Evolutionary conservation across 2,329 filamentous ascomycete genomes (phyloP).

Genomic region (Salinomyces thailandicus): DNA sequence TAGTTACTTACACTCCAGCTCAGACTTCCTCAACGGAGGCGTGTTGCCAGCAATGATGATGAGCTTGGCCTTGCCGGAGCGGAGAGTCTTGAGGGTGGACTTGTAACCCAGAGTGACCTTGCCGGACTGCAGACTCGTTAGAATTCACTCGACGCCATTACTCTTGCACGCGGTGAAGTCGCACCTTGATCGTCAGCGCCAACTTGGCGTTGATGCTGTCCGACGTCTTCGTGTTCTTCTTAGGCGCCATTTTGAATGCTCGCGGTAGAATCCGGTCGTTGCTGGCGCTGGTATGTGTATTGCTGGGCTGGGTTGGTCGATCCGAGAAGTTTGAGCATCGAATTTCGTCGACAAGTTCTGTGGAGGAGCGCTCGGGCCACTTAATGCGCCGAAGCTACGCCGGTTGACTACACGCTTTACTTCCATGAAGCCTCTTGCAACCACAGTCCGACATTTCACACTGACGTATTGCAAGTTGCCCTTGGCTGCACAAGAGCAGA

Average conservation of each 20-base stretch:
- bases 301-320: background rate
- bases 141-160: background rate
- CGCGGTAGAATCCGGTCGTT: conserved; percentile 1
- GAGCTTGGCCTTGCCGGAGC: conserved; percentile 95
- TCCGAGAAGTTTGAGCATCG: background rate
- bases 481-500: no score
- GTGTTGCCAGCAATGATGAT: conserved; percentile 95
- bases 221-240: conserved; percentile 79
- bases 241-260: conserved; percentile 51
- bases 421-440: no score
- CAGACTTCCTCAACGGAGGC: conserved; percentile 92
- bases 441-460: no score
- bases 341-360: background rate
- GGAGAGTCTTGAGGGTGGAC: conserved; percentile 79
- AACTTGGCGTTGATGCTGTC: conserved; percentile 66
- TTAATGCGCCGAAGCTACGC: no score
- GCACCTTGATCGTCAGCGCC: conserved; percentile 35
- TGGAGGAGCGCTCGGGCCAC: no score
- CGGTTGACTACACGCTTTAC: no score
- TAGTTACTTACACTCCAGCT: conserved; percentile 57
- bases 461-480: no score
- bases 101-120: conserved; percentile 83
- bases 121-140: conserved; percentile 27
- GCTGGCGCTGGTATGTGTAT: no score
- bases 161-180: conserved; percentile 5